Conservation (phyloP, 2,329 filamentous ascomycete species). For the Fusarium sp. region DNA sequence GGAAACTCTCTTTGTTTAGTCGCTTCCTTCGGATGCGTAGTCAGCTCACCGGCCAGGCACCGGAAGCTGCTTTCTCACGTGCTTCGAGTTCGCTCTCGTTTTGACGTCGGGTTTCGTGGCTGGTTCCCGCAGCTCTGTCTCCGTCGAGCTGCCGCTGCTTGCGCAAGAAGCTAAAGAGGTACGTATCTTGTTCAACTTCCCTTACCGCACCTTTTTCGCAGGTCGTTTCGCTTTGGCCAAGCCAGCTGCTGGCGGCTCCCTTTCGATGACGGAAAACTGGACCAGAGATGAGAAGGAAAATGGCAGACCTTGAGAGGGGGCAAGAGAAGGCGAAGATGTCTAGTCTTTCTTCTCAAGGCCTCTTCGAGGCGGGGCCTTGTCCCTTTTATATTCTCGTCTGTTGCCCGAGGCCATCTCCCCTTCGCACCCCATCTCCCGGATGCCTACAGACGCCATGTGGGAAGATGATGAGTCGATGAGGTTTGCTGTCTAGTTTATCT, state of each 20-base stretch:
- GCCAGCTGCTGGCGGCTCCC: conserved; percentile 34
- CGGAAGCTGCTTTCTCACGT: conserved; percentile 18
- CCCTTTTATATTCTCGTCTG: conserved; percentile 42
- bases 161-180: conserved; percentile 20
- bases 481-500: neutral
- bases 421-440: conserved; percentile 7
- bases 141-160: conserved; percentile 2
- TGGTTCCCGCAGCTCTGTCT: neutral
- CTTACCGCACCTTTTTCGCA: conserved; percentile 28
- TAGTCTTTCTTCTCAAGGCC: conserved; percentile 21
- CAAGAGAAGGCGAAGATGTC: conserved; percentile 25
- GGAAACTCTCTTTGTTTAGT: neutral
- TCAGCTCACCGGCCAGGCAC: neutral
- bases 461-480: conserved; percentile 10
- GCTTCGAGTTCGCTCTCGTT: conserved; percentile 15
- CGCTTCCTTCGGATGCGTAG: neutral
- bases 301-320: conserved; percentile 4
- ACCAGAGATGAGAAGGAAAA: conserved; percentile 19
- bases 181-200: conserved; percentile 36
- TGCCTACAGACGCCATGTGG: conserved; percentile 5
- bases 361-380: conserved; percentile 30
- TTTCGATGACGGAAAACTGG: conserved; percentile 35
- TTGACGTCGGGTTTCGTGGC: conserved; percentile 8
- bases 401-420: conserved; percentile 36
- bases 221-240: conserved; percentile 33